phyloP scores from a whole-genome alignment of 2,329 filamentous ascomycete genomes.

The Calonectria henricotiae region DNA sequence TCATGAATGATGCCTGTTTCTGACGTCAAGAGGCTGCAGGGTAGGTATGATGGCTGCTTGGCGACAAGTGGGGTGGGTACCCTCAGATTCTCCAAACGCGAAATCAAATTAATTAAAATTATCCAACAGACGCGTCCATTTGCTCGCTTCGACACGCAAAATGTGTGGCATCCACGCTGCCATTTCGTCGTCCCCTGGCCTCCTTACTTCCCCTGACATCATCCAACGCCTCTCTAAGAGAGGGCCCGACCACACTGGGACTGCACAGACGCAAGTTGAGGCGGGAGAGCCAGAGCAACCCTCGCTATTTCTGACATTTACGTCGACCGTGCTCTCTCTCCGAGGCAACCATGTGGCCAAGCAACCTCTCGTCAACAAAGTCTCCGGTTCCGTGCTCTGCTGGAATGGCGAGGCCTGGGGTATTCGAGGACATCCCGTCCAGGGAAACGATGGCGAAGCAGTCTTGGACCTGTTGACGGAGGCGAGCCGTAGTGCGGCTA shows the following conservation, averaged over 20 bases:
- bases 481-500: conserved; percentile 55
- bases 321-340: conserved; percentile 92
- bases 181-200: conserved; percentile 59
- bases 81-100: conserved; percentile 14
- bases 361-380: conserved; percentile 80
- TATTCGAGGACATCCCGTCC: conserved; percentile 72
- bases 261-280: conserved; percentile 56
- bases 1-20: background rate
- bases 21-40: conserved; percentile 23
- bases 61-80: conserved; percentile 21
- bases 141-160: conserved; percentile 41
- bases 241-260: conserved; percentile 74
- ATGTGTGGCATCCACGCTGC: conserved; percentile 77
- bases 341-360: conserved; percentile 79
- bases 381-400: conserved; percentile 80
- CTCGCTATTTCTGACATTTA: conserved; percentile 72
- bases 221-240: conserved; percentile 68
- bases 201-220: conserved; percentile 58
- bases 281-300: conserved; percentile 41
- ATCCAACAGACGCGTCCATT: conserved; percentile 37
- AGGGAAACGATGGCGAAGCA: conserved; percentile 83
- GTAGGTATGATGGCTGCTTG: background rate
- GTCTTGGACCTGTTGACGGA: conserved; percentile 76
- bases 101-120: conserved; percentile 31
- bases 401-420: conserved; percentile 99